phyloP scores from a whole-genome alignment of 495 filamentous ascomycete genomes.

The Aspergillus coremiiformis region DNA sequence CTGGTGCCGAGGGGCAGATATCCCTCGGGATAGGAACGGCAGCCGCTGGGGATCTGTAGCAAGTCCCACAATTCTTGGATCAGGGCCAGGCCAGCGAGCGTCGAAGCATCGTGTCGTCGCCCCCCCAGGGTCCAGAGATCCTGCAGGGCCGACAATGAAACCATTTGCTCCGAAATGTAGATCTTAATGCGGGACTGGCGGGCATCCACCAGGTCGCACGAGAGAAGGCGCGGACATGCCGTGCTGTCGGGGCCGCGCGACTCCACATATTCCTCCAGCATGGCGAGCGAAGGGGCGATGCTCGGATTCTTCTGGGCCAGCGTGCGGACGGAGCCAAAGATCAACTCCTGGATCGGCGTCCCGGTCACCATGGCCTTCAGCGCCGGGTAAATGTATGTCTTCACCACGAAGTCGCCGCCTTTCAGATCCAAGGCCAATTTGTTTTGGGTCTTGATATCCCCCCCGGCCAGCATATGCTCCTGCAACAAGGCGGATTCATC shows the following conservation, averaged over 20 bases:
- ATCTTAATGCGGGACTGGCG: slow-evolving; percentile 1
- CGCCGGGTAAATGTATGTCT: slow-evolving; percentile 1
- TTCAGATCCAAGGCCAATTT: not conserved
- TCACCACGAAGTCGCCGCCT: not conserved
- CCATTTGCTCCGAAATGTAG: not conserved
- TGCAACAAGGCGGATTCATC: not conserved
- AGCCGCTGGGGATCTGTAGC: not conserved
- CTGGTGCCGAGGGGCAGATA: not conserved
- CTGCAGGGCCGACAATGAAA: not conserved
- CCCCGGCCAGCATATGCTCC: not conserved
- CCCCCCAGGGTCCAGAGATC: slow-evolving; percentile 2
- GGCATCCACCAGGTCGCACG: slow-evolving; percentile 11
- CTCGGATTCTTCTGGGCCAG: not conserved
- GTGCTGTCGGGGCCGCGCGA: slow-evolving; percentile 5
- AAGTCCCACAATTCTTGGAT: slow-evolving; percentile 11
- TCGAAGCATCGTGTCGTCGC: not conserved
- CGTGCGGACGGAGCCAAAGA: not conserved
- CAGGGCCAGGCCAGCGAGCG: not conserved
- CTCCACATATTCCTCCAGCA: slow-evolving; percentile 5
- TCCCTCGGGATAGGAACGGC: not conserved
- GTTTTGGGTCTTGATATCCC: not conserved
- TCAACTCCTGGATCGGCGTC: slow-evolving; percentile 1
- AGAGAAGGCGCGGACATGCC: slow-evolving; percentile 3
- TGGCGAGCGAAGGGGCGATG: not conserved
- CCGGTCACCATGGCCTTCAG: not conserved